Percentiles rank a stretch among this genome's conserved stretches.
Evolutionary conservation across 345 rosid species (phyloP).

Genomic region (Populus euphratica): DNA sequence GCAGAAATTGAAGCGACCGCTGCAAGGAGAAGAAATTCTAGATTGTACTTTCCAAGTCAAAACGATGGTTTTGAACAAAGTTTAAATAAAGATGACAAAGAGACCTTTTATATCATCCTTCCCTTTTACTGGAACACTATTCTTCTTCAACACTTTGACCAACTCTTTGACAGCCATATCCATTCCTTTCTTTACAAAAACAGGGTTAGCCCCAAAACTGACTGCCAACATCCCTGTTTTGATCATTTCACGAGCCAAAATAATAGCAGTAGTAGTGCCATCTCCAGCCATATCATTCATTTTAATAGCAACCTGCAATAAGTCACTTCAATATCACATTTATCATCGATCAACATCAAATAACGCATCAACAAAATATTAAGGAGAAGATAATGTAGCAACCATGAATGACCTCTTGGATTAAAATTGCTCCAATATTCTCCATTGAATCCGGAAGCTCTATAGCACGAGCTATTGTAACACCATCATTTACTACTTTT

Average conservation of each 20-base stretch:
- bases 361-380: constrained; percentile 4
- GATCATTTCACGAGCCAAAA: constrained; percentile 78
- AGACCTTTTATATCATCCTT: constrained; percentile 65
- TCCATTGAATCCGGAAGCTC: constrained; percentile 72
- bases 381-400: constrained; percentile 33
- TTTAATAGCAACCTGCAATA: neutral
- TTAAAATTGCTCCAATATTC: constrained; percentile 71
- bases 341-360: neutral
- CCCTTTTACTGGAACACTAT: constrained; percentile 61
- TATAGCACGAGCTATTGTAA: constrained; percentile 67
- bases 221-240: constrained; percentile 66
- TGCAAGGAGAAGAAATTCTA: constrained; percentile 19
- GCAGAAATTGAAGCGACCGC: constrained; percentile 92
- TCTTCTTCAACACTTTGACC: constrained; percentile 44
- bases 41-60: neutral
- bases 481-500: constrained; percentile 81
- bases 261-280: constrained; percentile 81
- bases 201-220: constrained; percentile 78
- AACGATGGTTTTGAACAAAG: neutral
- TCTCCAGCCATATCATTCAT: constrained; percentile 89
- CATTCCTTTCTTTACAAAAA: constrained; percentile 68
- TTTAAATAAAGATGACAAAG: neutral
- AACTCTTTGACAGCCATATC: constrained; percentile 54
- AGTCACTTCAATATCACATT: too few relatives aligned
- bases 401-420: constrained; percentile 87